Evolutionary conservation across 306 rosid genomes (phyloP).

Genomic region (Begonia peltatifolia): DNA sequence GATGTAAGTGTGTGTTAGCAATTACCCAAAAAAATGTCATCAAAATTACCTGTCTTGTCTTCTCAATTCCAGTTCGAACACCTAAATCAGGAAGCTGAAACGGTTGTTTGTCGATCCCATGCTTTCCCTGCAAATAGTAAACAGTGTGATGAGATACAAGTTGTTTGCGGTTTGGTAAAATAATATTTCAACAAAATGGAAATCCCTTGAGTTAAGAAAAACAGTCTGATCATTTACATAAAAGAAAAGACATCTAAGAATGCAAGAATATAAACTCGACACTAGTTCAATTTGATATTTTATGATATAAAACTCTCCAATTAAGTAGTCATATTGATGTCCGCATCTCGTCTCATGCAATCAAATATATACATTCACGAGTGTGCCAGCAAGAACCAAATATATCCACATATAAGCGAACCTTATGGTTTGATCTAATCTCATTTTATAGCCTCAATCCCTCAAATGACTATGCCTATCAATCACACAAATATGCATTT

Average conservation of each 20-base stretch:
- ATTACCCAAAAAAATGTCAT: too few species aligned
- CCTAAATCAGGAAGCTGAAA: constrained; percentile 98
- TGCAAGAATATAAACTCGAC: constrained; percentile 42
- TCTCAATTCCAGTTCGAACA: constrained; percentile 97
- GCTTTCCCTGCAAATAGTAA: constrained; percentile 68
- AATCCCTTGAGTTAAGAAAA: too few species aligned
- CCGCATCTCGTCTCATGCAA: constrained; percentile 39
- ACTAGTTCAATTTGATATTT: neutral
- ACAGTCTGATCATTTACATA: too few species aligned
- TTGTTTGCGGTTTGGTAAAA: too few species aligned
- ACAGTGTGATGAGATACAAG: constrained; percentile 33
- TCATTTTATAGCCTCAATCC: constrained; percentile 37
- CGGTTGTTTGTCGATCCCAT: constrained; percentile 97
- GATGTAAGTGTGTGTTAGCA: too few species aligned
- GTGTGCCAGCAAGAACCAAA: constrained; percentile 99
- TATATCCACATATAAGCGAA: constrained; percentile 94
- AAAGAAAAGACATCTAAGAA: constrained; percentile 62
- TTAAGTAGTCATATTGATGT: constrained; percentile 6
- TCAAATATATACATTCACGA: constrained; percentile 45
- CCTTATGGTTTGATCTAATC: too few species aligned
- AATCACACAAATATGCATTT: constrained; percentile 31
- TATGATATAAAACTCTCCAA: neutral
- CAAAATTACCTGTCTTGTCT: constrained; percentile 81
- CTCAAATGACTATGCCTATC: constrained; percentile 35
- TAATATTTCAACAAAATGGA: too few species aligned